A percentile compares a stretch with the other conserved stretches of the same genome.
Evolutionary conservation across 805 yeast species (phyloP).

Genomic region (Saturnispora silvae): DNA sequence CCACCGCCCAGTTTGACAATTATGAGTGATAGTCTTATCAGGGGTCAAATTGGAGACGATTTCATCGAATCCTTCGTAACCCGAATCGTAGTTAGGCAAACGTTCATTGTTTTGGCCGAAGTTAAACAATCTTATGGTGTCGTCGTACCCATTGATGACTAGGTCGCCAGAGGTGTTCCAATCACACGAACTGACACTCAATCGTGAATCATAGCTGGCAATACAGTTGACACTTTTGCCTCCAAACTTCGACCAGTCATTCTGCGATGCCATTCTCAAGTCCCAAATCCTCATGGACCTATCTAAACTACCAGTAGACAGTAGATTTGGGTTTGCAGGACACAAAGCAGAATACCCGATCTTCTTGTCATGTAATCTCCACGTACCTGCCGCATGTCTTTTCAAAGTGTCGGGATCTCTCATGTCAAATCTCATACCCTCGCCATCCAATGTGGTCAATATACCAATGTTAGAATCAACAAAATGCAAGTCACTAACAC

Average conservation of each 20-base stretch:
- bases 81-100: conserved; percentile 7
- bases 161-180: conserved; percentile 62
- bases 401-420: conserved; percentile 28
- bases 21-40: conserved; percentile 58
- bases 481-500: conserved; percentile 66
- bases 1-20: conserved; percentile 97
- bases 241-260: conserved; percentile 50
- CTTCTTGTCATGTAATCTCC: conserved; percentile 75
- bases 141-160: conserved; percentile 92
- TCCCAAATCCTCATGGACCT: conserved; percentile 84
- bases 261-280: conserved; percentile 40
- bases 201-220: conserved; percentile 59
- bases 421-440: conserved; percentile 63
- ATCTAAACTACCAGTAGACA: conserved; percentile 86
- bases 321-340: conserved; percentile 52
- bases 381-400: conserved; percentile 21
- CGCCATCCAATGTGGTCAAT: conserved; percentile 72
- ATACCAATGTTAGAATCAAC: conserved; percentile 49
- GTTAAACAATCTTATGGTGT: conserved; percentile 65
- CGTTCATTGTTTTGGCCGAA: conserved; percentile 25
- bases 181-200: conserved; percentile 77
- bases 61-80: conserved; percentile 12
- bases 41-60: conserved; percentile 44
- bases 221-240: conserved; percentile 37
- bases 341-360: conserved; percentile 83